These are phyloP conservation scores for Aquanectria penicillioides DNA, from an alignment of 2,329 filamentous ascomycete genomes.

Conservation along the genomic window DNA sequence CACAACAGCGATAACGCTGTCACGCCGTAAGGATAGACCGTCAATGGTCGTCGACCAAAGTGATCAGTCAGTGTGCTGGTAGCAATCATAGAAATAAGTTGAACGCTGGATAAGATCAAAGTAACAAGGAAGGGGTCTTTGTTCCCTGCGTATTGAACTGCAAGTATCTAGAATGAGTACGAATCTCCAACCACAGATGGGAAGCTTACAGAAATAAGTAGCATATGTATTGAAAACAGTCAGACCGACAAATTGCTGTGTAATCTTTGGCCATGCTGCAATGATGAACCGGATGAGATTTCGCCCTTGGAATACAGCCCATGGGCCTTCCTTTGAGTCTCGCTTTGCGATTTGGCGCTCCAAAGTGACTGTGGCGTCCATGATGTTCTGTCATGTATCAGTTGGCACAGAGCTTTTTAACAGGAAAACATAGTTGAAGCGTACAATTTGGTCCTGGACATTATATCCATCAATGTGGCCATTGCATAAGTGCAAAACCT, in stretches of 20 bases:
- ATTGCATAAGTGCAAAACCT: constrained; percentile 16
- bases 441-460: constrained; percentile 24
- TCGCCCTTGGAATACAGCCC: constrained; percentile 22
- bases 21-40: constrained; percentile 22
- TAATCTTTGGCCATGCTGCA: constrained; percentile 24
- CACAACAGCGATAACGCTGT: constrained; percentile 24
- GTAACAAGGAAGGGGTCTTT: constrained; percentile 30
- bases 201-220: constrained; percentile 27
- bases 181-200: no score
- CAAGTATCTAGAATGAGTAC: no score
- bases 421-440: not conserved
- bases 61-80: constrained; percentile 23
- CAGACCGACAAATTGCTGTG: constrained; percentile 28
- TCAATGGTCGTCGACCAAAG: constrained; percentile 22
- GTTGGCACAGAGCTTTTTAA: not conserved
- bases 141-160: constrained; percentile 28
- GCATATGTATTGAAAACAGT: constrained; percentile 30
- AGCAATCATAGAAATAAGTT: constrained; percentile 25
- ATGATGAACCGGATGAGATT: constrained; percentile 28
- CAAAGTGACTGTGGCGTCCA: constrained; percentile 20
- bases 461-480: constrained; percentile 22
- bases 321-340: constrained; percentile 14
- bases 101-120: constrained; percentile 19
- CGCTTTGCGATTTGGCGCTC: constrained; percentile 20
- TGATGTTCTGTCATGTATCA: constrained; percentile 12